These are phyloP conservation scores for Alternaria tenuissima DNA, from an alignment of 2,329 filamentous ascomycete genomes.

Conservation along the genomic window DNA sequence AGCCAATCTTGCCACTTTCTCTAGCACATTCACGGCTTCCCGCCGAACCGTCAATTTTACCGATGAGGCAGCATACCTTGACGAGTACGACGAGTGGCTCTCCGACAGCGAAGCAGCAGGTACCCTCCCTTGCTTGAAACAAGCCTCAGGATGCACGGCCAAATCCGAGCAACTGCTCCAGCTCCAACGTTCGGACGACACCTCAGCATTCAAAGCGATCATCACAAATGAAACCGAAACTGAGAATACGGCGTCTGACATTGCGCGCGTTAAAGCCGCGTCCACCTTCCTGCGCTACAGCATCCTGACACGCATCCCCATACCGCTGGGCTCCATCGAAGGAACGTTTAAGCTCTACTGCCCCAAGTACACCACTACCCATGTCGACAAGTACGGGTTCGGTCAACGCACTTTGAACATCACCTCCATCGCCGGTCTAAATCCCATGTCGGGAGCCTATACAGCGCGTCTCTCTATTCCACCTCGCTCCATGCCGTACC, in stretches of 20 bases:
- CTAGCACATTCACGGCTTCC: conserved; percentile 14
- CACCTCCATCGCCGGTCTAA: conserved; percentile 25
- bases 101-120: conserved; percentile 9
- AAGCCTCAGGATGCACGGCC: conserved; percentile 37
- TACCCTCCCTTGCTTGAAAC: conserved; percentile 34
- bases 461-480: conserved; percentile 39
- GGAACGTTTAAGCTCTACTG: conserved; percentile 42
- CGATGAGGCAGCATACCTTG: conserved; percentile 32
- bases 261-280: conserved; percentile 8
- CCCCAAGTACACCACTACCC: conserved; percentile 30
- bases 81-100: conserved; percentile 20
- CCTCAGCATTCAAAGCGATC: conserved; percentile 4
- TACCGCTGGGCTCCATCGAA: conserved; percentile 34
- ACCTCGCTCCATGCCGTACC: conserved; percentile 37
- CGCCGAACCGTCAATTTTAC: conserved; percentile 38
- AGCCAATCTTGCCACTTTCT: conserved; percentile 27
- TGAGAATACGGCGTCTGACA: conserved; percentile 11
- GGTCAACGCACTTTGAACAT: conserved; percentile 39
- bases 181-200: conserved; percentile 18
- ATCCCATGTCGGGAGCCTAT: conserved; percentile 31
- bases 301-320: conserved; percentile 31
- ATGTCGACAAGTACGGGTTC: conserved; percentile 41
- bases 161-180: conserved; percentile 37
- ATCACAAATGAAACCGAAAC: conserved; percentile 4
- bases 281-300: conserved; percentile 30